Percentiles rank a stretch among this genome's conserved stretches.
Conservation (phyloP, 306 rosid genomes). For the Phaseolus lunatus region DNA sequence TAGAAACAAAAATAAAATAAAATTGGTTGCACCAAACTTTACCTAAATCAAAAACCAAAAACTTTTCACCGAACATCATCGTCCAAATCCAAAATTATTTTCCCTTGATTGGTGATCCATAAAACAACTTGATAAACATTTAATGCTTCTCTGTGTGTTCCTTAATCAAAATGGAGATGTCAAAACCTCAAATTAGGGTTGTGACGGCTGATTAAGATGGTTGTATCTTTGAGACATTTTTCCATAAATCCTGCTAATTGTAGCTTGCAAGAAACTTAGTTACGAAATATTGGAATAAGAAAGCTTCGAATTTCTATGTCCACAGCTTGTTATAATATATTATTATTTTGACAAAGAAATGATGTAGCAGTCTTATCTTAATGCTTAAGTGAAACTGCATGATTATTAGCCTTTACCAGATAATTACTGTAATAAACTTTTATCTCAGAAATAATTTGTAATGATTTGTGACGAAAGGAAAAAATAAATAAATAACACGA, state of each 20-base stretch:
- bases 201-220: conserved; percentile 1
- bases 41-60: conserved; percentile 5
- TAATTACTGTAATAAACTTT: background rate
- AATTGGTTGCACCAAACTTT: background rate
- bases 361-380: too few relatives aligned
- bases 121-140: background rate
- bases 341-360: background rate
- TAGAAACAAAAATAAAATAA: background rate
- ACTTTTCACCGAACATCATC: background rate
- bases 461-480: background rate
- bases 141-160: background rate
- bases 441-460: background rate
- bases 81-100: background rate
- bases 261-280: conserved; percentile 24
- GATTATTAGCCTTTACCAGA: background rate
- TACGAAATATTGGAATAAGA: background rate
- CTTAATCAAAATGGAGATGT: background rate
- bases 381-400: background rate
- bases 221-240: background rate
- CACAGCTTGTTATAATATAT: too few relatives aligned
- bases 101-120: conserved; percentile 2
- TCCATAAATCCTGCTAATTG: background rate
- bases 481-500: background rate
- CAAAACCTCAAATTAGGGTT: background rate
- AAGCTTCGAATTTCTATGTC: too few relatives aligned